Base-by-base conservation (phyloP, 371 early-diverging fungal genomes). In the Mucor saturninus region DNA sequence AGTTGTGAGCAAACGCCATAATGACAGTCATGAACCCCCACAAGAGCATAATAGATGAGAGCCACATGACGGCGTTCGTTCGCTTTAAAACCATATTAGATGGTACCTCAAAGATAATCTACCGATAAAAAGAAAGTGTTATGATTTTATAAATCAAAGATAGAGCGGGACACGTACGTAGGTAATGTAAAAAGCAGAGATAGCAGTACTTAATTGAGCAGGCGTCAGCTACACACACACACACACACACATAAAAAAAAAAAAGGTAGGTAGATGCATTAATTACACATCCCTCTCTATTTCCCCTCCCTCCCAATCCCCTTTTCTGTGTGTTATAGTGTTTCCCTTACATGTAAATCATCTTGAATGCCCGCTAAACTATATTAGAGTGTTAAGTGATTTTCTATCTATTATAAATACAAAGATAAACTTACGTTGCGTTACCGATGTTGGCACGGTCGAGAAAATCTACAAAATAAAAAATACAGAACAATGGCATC, bases 401-500 rank as follows among this genome's bases (percentile, higher is more conserved):
- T 43, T 43, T 15, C 21, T 10, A 48, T 26, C 49, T 37, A 53
- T 29, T 45, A 29, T 32, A 43, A 35, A 55, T 37, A 42, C 40
- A 3, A 71, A 59, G 68, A 64, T 4, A 76, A 46, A 56, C 46
- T 56, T 71, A 76, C 77, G 74, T 73, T 40, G 79, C 77, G 59
- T 73, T 79, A 29, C 82, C 82, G 14, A 81, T 77, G 60, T 81
- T 81, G 15, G 74, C 75, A 29, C 82, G 73, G 69, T 81, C 82
- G 29, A 79, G 67, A 5, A 73, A 77, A 51, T 73, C 72, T 6
- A 79, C 49, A 59, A 81, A 81, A 55, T 81, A 81, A 45, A 81
- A 69, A 10, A 79, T 65, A 61, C 75, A 77, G 59, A 77, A 75
- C 52, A 79, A 73, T 5, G 79, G 79, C 46, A 79, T 66, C 42